Percentiles rank a stretch among this genome's conserved stretches.
phyloP scores from a whole-genome alignment of 345 rosid genomes.

The Geranium rotundifolium region DNA sequence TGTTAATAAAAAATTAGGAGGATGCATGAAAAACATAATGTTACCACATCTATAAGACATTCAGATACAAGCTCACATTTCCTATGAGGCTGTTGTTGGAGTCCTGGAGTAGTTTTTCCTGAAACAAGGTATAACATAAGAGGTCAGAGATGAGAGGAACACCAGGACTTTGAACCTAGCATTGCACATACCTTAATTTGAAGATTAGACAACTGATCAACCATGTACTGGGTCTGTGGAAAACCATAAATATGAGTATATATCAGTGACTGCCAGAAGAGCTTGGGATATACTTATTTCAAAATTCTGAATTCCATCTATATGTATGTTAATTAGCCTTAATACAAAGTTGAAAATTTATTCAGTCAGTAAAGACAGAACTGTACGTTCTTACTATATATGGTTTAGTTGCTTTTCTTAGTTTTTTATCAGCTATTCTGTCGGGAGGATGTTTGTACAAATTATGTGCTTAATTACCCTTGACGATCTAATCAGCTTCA shows the following conservation, averaged over 20 bases:
- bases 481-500: conserved; percentile 72
- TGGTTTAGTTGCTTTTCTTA: background rate
- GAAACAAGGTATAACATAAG: background rate
- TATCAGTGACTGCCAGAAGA: background rate
- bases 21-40: background rate
- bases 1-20: background rate
- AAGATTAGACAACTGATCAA: background rate
- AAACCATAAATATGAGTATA: background rate
- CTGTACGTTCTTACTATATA: background rate
- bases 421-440: no score
- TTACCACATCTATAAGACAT: background rate
- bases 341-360: background rate
- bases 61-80: background rate
- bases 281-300: background rate
- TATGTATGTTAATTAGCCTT: background rate
- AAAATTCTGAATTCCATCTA: background rate
- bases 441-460: background rate
- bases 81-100: background rate
- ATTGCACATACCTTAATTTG: background rate
- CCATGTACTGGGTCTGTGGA: background rate
- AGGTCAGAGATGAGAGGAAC: background rate
- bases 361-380: background rate
- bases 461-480: conserved; percentile 28
- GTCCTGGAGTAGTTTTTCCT: background rate
- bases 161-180: background rate